Conservation (phyloP, 192 early-diverging fungal genomes). For the Umbelopsis sp. region DNA sequence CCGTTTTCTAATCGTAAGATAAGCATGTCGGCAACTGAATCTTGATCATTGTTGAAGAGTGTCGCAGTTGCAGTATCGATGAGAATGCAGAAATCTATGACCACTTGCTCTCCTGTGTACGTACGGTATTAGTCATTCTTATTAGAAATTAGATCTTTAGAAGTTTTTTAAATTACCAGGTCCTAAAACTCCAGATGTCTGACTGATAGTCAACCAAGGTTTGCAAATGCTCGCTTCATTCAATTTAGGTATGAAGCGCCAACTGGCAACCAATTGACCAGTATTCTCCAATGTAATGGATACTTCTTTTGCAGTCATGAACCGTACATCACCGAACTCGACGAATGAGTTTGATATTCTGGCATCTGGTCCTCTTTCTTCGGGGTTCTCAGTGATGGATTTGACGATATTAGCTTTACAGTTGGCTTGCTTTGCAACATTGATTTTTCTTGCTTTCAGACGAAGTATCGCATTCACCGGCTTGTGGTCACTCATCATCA, state of each 20-base stretch:
- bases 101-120: slow-evolving; percentile 54
- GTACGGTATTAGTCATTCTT: background rate
- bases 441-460: slow-evolving; percentile 66
- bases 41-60: slow-evolving; percentile 59
- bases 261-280: slow-evolving; percentile 74
- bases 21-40: slow-evolving; percentile 73
- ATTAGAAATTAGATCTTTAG: background rate
- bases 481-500: slow-evolving; percentile 87
- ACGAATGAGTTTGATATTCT: slow-evolving; percentile 60
- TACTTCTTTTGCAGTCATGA: slow-evolving; percentile 52
- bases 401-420: slow-evolving; percentile 65
- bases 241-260: slow-evolving; percentile 72
- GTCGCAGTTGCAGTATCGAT: slow-evolving; percentile 53
- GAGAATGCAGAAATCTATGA: slow-evolving; percentile 61
- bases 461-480: slow-evolving; percentile 78
- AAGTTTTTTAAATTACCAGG: slow-evolving; percentile 57
- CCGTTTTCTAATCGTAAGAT: slow-evolving; percentile 81
- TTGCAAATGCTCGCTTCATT: slow-evolving; percentile 58
- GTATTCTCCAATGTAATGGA: slow-evolving; percentile 70
- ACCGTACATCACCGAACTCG: slow-evolving; percentile 72
- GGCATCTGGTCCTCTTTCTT: slow-evolving; percentile 76
- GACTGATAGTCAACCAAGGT: slow-evolving; percentile 76
- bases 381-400: slow-evolving; percentile 79
- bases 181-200: slow-evolving; percentile 67
- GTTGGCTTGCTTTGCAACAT: slow-evolving; percentile 56